phyloP scores from a whole-genome alignment of 805 yeast genomes.

The Millerozyma acaciae region DNA sequence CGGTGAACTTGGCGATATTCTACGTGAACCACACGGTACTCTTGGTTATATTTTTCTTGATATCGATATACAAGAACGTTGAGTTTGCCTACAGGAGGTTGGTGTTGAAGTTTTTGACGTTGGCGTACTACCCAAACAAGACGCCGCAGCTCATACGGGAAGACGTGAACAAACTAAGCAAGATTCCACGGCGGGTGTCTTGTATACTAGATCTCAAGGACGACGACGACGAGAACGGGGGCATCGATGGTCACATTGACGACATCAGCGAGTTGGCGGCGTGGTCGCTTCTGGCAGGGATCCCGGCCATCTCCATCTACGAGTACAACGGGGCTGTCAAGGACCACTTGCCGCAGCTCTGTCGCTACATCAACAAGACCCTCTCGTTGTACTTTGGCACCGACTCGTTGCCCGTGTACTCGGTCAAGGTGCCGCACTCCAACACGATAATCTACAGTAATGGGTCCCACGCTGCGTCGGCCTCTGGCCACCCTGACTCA shows the following conservation, averaged over 20 bases:
- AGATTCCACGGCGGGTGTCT: slow-evolving; percentile 75
- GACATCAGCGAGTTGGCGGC: slow-evolving; percentile 74
- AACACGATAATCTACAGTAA: slow-evolving; percentile 46
- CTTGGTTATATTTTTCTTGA: slow-evolving; percentile 49
- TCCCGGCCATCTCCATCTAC: slow-evolving; percentile 65
- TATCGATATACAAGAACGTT: slow-evolving; percentile 51
- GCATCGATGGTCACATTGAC: slow-evolving; percentile 73
- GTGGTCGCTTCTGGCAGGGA: slow-evolving; percentile 91
- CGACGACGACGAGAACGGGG: slow-evolving; percentile 85
- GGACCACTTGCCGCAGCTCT: slow-evolving; percentile 46
- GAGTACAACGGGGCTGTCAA: slow-evolving; percentile 73
- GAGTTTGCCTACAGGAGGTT: slow-evolving; percentile 51
- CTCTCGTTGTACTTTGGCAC: slow-evolving; percentile 73
- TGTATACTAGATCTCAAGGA: slow-evolving; percentile 70
- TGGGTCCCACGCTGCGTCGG: slow-evolving; percentile 25
- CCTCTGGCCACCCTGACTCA: slow-evolving; percentile 20
- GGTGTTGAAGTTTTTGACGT: slow-evolving; percentile 53
- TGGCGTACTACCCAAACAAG: slow-evolving; percentile 63
- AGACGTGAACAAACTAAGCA: slow-evolving; percentile 68
- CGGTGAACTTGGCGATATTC: slow-evolving; percentile 3
- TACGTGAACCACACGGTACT: slow-evolving; percentile 46
- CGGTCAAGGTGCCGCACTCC: slow-evolving; percentile 64
- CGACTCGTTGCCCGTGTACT: slow-evolving; percentile 57
- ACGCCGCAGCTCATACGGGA: slow-evolving; percentile 84
- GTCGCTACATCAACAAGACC: slow-evolving; percentile 53